Evolutionary conservation across 305 asterid genomes (phyloP).

Genomic region (Solanum chacoense): DNA sequence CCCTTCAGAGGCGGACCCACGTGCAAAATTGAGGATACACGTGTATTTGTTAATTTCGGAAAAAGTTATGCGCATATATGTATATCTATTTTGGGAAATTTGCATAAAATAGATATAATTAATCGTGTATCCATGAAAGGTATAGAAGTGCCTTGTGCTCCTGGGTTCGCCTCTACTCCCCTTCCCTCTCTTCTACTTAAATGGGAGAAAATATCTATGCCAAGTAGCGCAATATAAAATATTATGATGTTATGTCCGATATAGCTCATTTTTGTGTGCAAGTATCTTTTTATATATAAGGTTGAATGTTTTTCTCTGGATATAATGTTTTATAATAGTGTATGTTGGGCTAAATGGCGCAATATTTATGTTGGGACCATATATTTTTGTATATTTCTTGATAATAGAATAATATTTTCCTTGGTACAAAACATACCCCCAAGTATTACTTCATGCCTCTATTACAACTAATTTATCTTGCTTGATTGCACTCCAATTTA

Average conservation of each 20-base stretch:
- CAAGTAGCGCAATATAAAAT: background rate
- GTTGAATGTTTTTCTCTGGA: background rate
- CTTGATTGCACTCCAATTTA: background rate
- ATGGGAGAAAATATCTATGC: background rate
- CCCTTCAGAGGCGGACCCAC: background rate
- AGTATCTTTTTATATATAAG: background rate
- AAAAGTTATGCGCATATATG: no score
- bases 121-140: accelerated
- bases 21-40: background rate
- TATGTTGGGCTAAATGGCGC: background rate
- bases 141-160: background rate
- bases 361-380: background rate
- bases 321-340: background rate
- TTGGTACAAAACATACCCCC: background rate
- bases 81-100: no score
- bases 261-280: background rate
- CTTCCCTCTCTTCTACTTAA: background rate
- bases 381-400: background rate
- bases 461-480: background rate
- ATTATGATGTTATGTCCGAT: background rate
- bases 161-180: background rate
- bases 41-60: background rate
- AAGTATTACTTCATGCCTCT: background rate
- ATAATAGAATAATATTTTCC: background rate
- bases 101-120: no score